phyloP scores from a whole-genome alignment of 495 filamentous ascomycete species.

The Xylaria grammica region DNA sequence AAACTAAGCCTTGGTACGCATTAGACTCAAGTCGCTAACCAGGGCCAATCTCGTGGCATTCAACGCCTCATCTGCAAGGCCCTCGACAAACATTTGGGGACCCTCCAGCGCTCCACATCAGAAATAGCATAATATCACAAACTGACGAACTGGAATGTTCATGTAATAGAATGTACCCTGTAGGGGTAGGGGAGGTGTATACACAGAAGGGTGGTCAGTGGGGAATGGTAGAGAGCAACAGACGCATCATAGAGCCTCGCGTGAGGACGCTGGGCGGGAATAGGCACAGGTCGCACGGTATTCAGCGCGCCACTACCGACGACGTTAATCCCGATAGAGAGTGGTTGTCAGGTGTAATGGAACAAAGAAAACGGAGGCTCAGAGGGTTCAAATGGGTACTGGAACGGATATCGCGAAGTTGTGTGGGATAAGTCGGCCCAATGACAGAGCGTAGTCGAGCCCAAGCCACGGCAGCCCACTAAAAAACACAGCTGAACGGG shows the following conservation, averaged over 20 bases:
- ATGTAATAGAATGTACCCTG: background rate
- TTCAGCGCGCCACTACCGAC: slow-evolving; percentile 39
- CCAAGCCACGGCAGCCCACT: slow-evolving; percentile 31
- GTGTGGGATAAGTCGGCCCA: slow-evolving; percentile 27
- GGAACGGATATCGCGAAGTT: slow-evolving; percentile 28
- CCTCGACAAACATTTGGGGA: slow-evolving; percentile 20
- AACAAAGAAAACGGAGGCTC: slow-evolving; percentile 25
- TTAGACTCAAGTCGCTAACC: slow-evolving; percentile 32
- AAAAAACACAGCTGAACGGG: slow-evolving; percentile 37
- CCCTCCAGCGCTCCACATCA: slow-evolving; percentile 18
- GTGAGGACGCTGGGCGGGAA: background rate
- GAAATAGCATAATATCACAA: slow-evolving; percentile 3
- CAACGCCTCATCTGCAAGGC: slow-evolving; percentile 30
- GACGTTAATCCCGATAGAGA: slow-evolving; percentile 33
- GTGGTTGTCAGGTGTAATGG: slow-evolving; percentile 36
- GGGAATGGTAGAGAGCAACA: background rate
- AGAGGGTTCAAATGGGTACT: slow-evolving; percentile 18
- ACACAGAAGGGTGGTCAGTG: background rate
- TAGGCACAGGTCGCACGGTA: slow-evolving; percentile 13
- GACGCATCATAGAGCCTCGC: background rate
- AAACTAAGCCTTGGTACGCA: slow-evolving; percentile 25
- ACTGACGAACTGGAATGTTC: slow-evolving; percentile 1
- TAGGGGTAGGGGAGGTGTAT: background rate
- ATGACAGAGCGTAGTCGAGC: slow-evolving; percentile 20
- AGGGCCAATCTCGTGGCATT: slow-evolving; percentile 31